These are phyloP conservation scores for Paramecium caudatum DNA, from an alignment of 73 alveolate genomes.

Conservation along the genomic window DNA sequence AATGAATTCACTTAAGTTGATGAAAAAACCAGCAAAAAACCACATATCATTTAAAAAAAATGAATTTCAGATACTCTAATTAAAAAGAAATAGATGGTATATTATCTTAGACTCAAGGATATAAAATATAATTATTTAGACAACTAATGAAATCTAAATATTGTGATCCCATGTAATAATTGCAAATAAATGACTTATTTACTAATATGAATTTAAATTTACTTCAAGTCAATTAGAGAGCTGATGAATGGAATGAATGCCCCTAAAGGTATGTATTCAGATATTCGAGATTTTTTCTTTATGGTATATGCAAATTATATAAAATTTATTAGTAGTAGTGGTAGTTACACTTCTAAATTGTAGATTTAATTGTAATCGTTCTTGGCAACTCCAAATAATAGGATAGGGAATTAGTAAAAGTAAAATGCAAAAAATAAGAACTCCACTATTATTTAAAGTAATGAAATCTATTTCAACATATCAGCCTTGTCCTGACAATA, in stretches of 20 bases:
- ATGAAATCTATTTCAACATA: no score
- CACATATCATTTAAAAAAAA: background rate
- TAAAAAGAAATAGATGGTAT: background rate
- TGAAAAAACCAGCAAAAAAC: background rate
- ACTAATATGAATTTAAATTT: background rate
- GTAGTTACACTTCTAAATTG: background rate
- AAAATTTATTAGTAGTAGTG: background rate
- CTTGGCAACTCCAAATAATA: background rate
- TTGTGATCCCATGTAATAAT: background rate
- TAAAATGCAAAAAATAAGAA: background rate
- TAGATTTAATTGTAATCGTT: background rate
- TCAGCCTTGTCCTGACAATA: background rate
- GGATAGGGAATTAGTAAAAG: constrained; percentile 1
- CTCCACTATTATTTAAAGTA: no score
- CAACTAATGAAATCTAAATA: background rate
- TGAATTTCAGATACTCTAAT: constrained; percentile 2
- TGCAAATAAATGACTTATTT: background rate
- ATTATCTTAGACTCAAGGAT: background rate
- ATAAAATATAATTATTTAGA: background rate
- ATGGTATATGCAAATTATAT: background rate
- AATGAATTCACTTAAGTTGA: background rate
- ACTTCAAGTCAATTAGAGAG: background rate
- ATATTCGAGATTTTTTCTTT: background rate
- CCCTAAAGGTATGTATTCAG: background rate
- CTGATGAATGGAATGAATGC: background rate